Base-by-base conservation (phyloP, 2,329 filamentous ascomycete species). In the Oidium heveae region DNA sequence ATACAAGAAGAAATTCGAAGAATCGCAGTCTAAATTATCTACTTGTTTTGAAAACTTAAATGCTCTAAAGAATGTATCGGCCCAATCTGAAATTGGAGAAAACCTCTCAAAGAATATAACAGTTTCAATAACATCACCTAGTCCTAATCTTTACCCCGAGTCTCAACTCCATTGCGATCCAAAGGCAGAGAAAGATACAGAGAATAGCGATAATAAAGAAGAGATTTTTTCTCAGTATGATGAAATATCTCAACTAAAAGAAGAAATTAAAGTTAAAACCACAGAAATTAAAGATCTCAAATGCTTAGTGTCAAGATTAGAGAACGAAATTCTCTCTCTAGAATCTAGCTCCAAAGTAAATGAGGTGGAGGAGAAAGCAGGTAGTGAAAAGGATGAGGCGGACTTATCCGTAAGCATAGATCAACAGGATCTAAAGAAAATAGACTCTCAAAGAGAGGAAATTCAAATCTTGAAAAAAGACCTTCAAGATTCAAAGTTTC, bases 1-100 rank as follows among this genome's bases (percentile, higher is more conserved):
- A 16, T 72, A 84, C 57, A 89, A 86, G 66, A 84, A 82, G 67
- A 86, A 84, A 65, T 70, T 80, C 1, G 77, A 83, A n/a, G 77
- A 81, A 52, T 71, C 75, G 0, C 77, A 86, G 58, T 76, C 80
- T 63, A 75, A 76, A 53, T 70, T 79, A 0, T 75, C 74, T 53
- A 71, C 75, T 15, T 71, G 81, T 0, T 72, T 75, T 57, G 78
- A 82, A 54, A 80, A 91, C 63, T 66, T 85, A 13, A 72, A 74
- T 28, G 24, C 24, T 33, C 47, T 15, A 13, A 51, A 18, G 4
- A 34, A 7, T 12, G 7, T 1, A n/a, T 20, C 16, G 39, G 39
- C 16, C 5, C 16, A 43, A 43, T 8, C 39, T 43, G 39, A 43
- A 43, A 10, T 15, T 16, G 18, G 18, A 16, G 39, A 43, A 43